A percentile compares a stretch with the other conserved stretches of the same genome.
These are phyloP conservation scores for Miscanthus lutarioriparius DNA, from an alignment of 176 grass and related monocot species.

Conservation along the genomic window DNA sequence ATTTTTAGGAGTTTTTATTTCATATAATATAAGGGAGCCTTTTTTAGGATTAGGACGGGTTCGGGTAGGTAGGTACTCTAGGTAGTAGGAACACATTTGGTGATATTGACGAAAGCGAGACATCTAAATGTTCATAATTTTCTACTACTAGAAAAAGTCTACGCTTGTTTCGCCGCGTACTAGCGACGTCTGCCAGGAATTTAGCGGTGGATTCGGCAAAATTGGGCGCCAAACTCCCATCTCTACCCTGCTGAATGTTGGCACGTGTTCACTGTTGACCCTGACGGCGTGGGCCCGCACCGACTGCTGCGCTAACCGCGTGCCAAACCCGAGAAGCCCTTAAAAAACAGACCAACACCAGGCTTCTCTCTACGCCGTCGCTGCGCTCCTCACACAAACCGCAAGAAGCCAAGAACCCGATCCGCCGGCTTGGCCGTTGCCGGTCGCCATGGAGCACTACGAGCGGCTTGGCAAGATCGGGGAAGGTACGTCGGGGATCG, in stretches of 20 bases:
- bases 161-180: not conserved
- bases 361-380: not conserved
- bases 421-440: not conserved
- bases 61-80: too few species aligned
- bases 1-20: too few species aligned
- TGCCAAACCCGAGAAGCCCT: not conserved
- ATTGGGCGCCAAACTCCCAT: not conserved
- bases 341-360: not conserved
- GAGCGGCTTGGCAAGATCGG: conserved; percentile 27
- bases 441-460: conserved; percentile 10
- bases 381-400: not conserved
- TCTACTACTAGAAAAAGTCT: not conserved
- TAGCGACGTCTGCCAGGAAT: not conserved
- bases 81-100: not conserved
- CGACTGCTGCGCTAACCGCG: not conserved
- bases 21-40: too few species aligned
- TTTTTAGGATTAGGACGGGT: not conserved
- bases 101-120: not conserved
- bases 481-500: not conserved
- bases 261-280: not conserved
- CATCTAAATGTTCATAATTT: not conserved
- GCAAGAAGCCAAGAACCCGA: not conserved
- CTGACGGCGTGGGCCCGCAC: not conserved
- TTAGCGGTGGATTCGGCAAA: not conserved
- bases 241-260: too few species aligned